Conservation (phyloP, 2,329 filamentous ascomycete genomes). For the Colletotrichum lindemuthianum region DNA sequence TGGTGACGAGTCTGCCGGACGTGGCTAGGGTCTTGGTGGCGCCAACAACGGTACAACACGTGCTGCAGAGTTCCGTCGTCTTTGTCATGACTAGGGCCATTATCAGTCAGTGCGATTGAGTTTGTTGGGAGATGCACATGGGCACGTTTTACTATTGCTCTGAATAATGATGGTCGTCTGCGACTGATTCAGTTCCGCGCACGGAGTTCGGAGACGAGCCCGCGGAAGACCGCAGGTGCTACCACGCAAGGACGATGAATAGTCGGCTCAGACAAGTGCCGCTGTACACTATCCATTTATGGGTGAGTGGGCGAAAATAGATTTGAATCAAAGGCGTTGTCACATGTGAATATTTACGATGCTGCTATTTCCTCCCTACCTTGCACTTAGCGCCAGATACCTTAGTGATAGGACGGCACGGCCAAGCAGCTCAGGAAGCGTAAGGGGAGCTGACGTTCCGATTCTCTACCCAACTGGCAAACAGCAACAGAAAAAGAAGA, state of each 20-base stretch:
- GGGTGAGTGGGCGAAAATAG: background rate
- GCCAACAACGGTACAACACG: conserved; percentile 24
- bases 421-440: conserved; percentile 20
- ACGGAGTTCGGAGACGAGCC: background rate
- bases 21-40: conserved; percentile 7
- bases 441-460: conserved; percentile 10
- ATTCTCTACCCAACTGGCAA: conserved; percentile 10
- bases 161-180: background rate
- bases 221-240: background rate
- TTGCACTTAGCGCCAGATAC: conserved; percentile 17
- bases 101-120: conserved; percentile 3
- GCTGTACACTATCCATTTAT: background rate
- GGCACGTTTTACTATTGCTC: conserved; percentile 1
- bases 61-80: conserved; percentile 6
- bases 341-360: conserved; percentile 33
- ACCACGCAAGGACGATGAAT: too few species aligned
- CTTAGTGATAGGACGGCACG: conserved; percentile 27
- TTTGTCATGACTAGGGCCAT: conserved; percentile 28
- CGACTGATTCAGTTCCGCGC: conserved; percentile 5
- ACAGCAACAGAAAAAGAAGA: conserved; percentile 15
- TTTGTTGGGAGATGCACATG: conserved; percentile 23
- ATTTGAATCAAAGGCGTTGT: conserved; percentile 16
- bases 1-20: background rate
- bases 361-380: too few species aligned
- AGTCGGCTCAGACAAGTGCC: background rate